Base-by-base conservation (phyloP, 2,329 filamentous ascomycete genomes). In the Fusarium sp. region DNA sequence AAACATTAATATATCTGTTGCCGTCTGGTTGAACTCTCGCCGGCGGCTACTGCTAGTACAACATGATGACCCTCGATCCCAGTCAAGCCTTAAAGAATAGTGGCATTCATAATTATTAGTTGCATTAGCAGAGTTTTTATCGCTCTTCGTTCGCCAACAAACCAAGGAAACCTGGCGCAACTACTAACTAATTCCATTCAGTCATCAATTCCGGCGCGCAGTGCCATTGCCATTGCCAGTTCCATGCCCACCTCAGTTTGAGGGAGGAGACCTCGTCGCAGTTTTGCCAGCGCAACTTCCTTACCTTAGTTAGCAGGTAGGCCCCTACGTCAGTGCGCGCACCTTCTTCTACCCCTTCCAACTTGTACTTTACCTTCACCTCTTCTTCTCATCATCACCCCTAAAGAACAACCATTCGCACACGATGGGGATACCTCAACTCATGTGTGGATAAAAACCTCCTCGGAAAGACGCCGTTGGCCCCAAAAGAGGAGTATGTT, bases 401-500 rank as follows among this genome's bases (percentile, higher is more conserved):
- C 29, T 37, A 60, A 55, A 27, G 29, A 54, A 64, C 49, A 45
- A 49, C 29, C 38, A 54, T 57, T 62, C 45, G 54, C 48, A 38
- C 45, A 62, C 42, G 41, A 73, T 67, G 64, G 51, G 70, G 65
- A 71, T 63, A 73, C 60, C 57, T 71, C 66, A 59, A 55, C 60
- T 25, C 55, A 65, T 48, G 45, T 56, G 66, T 54, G 63, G 55
- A 68, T 65, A 69, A 70, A 37, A 38, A 70, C 38, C 61, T 45
- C 31, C 19, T 57, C 54, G 48, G 42, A 70, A 66, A 66, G 48
- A 64, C 66, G 70, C 73, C 73, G 69, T 73, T 75, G 72, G 70
- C 72, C 60, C 65, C 60, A 48, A 63, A 71, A 66, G 63, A 71
- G 66, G 74, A 73, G 66, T 66, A 76, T 73, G 73, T 62, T 75